phyloP scores from a whole-genome alignment of 2,329 filamentous ascomycete genomes.

The Oidium heveae region DNA sequence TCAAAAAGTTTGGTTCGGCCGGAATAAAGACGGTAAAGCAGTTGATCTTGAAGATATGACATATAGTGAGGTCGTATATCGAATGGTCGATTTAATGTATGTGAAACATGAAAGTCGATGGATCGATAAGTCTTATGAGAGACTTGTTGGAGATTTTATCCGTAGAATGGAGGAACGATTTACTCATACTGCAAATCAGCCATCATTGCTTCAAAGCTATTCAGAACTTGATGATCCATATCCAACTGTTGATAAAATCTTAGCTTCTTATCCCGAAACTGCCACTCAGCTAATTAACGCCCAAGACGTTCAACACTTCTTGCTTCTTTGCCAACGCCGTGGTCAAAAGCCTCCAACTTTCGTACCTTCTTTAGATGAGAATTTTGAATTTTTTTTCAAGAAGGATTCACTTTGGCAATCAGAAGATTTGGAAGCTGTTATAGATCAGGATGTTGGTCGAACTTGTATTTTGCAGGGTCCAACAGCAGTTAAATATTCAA shows the following conservation, averaged over 20 bases:
- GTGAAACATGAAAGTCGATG: slow-evolving; percentile 75
- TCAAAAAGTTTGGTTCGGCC: slow-evolving; percentile 91
- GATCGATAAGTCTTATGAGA: slow-evolving; percentile 68
- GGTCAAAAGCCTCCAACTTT: slow-evolving; percentile 94
- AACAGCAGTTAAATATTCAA: slow-evolving; percentile 77
- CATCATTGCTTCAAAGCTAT: slow-evolving; percentile 74
- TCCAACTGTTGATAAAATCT: slow-evolving; percentile 48
- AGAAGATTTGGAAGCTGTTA: slow-evolving; percentile 86
- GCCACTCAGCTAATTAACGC: slow-evolving; percentile 87
- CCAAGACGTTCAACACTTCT: slow-evolving; percentile 92
- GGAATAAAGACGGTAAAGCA: slow-evolving; percentile 53
- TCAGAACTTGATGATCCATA: slow-evolving; percentile 69
- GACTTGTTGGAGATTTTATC: slow-evolving; percentile 82
- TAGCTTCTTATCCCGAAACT: slow-evolving; percentile 65
- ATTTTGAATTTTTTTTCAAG: slow-evolving; percentile 99
- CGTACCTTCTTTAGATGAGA: slow-evolving; percentile 82
- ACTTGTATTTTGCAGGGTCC: slow-evolving; percentile 94
- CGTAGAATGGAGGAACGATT: slow-evolving; percentile 94
- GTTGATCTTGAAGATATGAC: slow-evolving; percentile 93
- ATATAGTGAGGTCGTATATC: slow-evolving; percentile 63
- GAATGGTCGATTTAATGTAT: slow-evolving; percentile 75
- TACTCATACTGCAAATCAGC: slow-evolving; percentile 41
- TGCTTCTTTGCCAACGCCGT: slow-evolving; percentile 72
- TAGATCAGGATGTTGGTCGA: slow-evolving; percentile 83
- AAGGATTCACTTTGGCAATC: slow-evolving; percentile 99